Evolutionary conservation across 345 rosid species (phyloP), one percentile per base, ranked within the genome.

Genomic region (Orychophragmus violaceus): DNA sequence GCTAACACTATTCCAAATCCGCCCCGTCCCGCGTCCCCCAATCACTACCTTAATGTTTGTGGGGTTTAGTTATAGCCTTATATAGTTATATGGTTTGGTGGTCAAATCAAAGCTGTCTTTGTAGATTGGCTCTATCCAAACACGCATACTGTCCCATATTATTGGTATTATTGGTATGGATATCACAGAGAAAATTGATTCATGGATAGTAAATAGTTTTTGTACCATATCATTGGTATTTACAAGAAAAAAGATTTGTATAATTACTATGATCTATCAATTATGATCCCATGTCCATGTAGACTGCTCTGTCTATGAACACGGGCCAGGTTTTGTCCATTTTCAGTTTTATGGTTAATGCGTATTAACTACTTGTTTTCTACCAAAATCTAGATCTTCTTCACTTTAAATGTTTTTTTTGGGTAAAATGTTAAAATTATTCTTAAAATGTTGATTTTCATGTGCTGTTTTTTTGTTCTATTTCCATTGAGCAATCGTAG

Each of bases 21-120:
- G n/a, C n/a, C n/a, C n/a, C n/a, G n/a, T n/a, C n/a, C n/a, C n/a
- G n/a, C n/a, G n/a, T n/a, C n/a, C n/a, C n/a, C n/a, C n/a, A n/a
- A n/a, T n/a, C n/a, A n/a, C n/a, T n/a, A n/a, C n/a, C n/a, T n/a
- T n/a, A 64, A 72, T 64, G 53, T 46, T 8, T 23, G 68, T 70
- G 68, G 62, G 55, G 22, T 33, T 32, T 45, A 1, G 9, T 17
- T 21, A 21, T 35, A 35, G 29, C 62, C 29, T 62, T n/a, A 19
- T 28, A n/a, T n/a, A n/a, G n/a, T 62, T n/a, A 19, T 39, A 39
- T 30, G 53, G 53, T 37, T 72, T 64, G 59, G 65, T 64, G 65
- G 76, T 27, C 70, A 65, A 71, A 57, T 13, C 51, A 55, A 46
- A 54, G 39, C 36, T 69, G 61, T 9, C 57, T 71, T 56, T 41